Conservation (phyloP, 2,329 filamentous ascomycete genomes). For the Geosmithia morbida region DNA sequence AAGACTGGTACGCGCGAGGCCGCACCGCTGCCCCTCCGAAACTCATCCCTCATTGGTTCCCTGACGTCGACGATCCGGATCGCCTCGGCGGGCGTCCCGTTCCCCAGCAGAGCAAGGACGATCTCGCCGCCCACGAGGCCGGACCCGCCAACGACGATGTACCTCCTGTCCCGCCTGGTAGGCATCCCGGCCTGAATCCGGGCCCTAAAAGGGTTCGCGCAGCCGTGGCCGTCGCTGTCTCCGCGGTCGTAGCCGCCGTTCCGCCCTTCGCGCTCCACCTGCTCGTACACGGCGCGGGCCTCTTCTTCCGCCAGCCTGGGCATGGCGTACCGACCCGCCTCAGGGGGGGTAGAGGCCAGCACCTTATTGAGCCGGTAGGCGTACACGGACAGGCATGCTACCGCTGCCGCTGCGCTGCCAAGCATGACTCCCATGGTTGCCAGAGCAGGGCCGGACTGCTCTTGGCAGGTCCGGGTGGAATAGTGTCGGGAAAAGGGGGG, state of each 20-base stretch:
- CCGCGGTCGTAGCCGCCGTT: too few species aligned
- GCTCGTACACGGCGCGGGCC: background rate
- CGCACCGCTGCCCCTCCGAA: conserved; percentile 15
- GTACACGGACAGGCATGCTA: conserved; percentile 1
- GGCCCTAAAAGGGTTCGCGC: too few species aligned
- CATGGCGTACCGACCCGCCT: background rate
- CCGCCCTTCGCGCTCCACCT: background rate
- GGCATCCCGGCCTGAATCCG: background rate
- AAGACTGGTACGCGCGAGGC: conserved; percentile 24
- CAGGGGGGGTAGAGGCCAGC: background rate
- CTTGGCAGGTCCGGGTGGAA: too few species aligned
- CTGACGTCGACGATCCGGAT: conserved; percentile 40
- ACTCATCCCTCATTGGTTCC: conserved; percentile 24
- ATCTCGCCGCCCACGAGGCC: conserved; percentile 38
- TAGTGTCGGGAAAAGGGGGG: too few species aligned
- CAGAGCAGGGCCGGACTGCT: too few species aligned
- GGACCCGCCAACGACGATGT: conserved; percentile 2
- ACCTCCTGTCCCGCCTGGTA: background rate
- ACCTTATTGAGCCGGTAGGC: conserved; percentile 1
- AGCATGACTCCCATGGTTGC: background rate
- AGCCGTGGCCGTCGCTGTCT: too few species aligned
- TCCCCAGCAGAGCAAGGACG: conserved; percentile 34
- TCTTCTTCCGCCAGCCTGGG: background rate
- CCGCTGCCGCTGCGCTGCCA: background rate
- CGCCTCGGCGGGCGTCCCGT: conserved; percentile 31